These are phyloP conservation scores for Fusarium sterilihyphosum DNA, from an alignment of 2,329 filamentous ascomycete species.

Conservation along the genomic window DNA sequence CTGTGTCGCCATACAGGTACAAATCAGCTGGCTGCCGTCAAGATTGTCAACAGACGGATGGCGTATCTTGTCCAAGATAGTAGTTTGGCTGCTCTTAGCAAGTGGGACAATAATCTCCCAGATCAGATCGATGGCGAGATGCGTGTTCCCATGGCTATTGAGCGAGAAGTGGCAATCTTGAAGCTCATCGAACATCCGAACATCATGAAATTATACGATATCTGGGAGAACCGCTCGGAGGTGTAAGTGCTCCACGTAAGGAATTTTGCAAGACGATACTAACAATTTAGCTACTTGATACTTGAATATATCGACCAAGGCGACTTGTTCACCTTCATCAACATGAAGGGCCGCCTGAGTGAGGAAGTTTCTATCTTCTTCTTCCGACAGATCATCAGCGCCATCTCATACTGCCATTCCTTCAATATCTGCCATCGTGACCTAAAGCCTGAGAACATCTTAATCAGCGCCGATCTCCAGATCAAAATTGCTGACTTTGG, in stretches of 20 bases:
- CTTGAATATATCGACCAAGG: slow-evolving; percentile 86
- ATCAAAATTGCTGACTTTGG: slow-evolving; percentile 98
- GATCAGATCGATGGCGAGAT: slow-evolving; percentile 68
- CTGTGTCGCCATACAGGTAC: slow-evolving; percentile 83
- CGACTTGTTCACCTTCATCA: slow-evolving; percentile 90
- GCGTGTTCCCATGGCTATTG: slow-evolving; percentile 86
- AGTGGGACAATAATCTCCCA: slow-evolving; percentile 70
- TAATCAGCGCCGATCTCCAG: slow-evolving; percentile 78
- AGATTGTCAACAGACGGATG: slow-evolving; percentile 89
- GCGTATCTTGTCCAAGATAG: slow-evolving; percentile 85
- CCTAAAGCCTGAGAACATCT: slow-evolving; percentile 95
- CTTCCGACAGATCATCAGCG: slow-evolving; percentile 93
- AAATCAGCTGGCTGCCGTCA: slow-evolving; percentile 86
- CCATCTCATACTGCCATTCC: slow-evolving; percentile 90
- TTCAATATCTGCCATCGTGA: slow-evolving; percentile 97
- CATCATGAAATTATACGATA: slow-evolving; percentile 93
- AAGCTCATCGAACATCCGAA: slow-evolving; percentile 96
- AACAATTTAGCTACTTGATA: slow-evolving; percentile 79
- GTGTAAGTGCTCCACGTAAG: slow-evolving; percentile 70
- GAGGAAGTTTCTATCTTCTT: slow-evolving; percentile 86
- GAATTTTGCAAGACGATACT: background rate
- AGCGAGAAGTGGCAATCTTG: slow-evolving; percentile 96
- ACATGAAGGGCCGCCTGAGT: slow-evolving; percentile 73
- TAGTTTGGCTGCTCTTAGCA: slow-evolving; percentile 84
- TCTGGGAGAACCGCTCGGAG: slow-evolving; percentile 96